Conservation (phyloP, 2,329 filamentous ascomycete species). For the Aureobasidium melanogenum region DNA sequence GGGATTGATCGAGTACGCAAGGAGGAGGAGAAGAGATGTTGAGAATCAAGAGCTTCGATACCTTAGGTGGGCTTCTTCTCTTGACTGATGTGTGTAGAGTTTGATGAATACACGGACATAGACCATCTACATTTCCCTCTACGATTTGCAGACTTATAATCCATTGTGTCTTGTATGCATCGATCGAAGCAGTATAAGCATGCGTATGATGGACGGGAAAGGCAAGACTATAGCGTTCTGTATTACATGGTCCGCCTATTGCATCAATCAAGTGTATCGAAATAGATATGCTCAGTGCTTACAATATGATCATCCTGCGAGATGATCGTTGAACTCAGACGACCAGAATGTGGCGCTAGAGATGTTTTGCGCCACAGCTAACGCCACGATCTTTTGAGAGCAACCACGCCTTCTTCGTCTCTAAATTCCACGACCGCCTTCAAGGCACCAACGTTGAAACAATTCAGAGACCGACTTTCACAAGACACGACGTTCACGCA, state of each 20-base stretch:
- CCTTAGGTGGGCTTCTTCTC: background rate
- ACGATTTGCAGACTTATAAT: no score
- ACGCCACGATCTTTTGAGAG: background rate
- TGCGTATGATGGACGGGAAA: no score
- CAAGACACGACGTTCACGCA: no score
- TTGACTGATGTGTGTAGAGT: background rate
- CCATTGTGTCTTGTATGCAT: background rate
- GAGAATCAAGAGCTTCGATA: background rate
- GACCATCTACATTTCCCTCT: background rate
- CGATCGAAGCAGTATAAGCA: background rate
- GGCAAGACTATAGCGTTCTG: no score
- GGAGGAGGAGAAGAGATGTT: background rate
- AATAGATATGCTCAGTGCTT: background rate
- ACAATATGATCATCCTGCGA: background rate
- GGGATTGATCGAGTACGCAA: background rate
- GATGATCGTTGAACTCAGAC: background rate
- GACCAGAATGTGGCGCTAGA: background rate
- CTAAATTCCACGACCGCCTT: background rate
- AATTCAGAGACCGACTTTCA: no score
- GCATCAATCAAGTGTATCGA: no score
- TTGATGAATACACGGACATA: slow-evolving; percentile 1
- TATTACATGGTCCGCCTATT: background rate
- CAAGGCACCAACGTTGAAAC: background rate
- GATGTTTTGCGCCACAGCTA: background rate
- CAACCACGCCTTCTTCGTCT: background rate